A percentile compares a stretch with the other conserved stretches of the same genome.
Conservation (phyloP, 352 stramenopile species). For the Pythium grandisporangium region DNA sequence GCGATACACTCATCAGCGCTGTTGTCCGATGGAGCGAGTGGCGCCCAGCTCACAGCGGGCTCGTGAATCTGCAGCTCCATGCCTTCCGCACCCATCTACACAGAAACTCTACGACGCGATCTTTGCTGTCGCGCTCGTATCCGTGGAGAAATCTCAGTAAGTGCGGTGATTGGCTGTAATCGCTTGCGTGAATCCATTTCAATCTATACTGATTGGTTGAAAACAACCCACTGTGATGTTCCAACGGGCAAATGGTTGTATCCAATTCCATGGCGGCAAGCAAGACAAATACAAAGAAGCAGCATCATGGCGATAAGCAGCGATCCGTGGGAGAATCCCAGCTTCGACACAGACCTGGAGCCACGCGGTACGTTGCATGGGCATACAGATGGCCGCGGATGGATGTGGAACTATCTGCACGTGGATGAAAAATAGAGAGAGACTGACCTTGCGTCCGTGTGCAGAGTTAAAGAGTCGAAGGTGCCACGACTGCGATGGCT, state of each 20-base stretch:
- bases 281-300: no score
- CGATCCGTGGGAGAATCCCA: conserved; percentile 5
- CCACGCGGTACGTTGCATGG: conserved; percentile 2
- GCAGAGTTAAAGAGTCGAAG: conserved; percentile 37
- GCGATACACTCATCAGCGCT: not conserved
- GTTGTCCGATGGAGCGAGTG: not conserved
- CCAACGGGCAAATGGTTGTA: not conserved
- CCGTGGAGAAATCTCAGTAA: not conserved
- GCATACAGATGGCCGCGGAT: not conserved
- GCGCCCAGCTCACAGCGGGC: conserved; percentile 3
- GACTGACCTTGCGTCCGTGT: not conserved
- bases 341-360: conserved; percentile 10
- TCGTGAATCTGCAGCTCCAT: conserved; percentile 13
- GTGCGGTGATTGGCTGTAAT: not conserved
- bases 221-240: not conserved
- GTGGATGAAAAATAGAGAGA: no score
- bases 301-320: conserved; percentile 1
- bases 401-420: no score
- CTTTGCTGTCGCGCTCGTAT: not conserved
- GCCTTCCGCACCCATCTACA: not conserved
- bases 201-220: not conserved
- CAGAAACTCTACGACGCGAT: not conserved
- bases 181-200: not conserved
- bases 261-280: not conserved
- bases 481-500: conserved; percentile 25